Base-by-base conservation (phyloP, 805 yeast species). In the Vanderwaltozyma yarrowii region DNA sequence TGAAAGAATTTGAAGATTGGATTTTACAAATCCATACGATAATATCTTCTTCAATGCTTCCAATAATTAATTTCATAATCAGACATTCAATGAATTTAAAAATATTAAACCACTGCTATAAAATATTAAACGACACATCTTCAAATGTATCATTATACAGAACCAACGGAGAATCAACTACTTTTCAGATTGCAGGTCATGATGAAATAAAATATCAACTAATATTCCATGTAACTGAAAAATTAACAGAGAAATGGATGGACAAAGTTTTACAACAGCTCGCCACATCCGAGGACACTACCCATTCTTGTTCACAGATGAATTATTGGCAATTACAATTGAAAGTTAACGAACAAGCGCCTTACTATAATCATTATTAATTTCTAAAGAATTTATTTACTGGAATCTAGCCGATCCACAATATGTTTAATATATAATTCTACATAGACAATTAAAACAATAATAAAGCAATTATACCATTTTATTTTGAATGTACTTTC, bases 231-330 rank as follows among this genome's bases (percentile, higher is more conserved):
- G 45, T 51, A 3, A 45, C 49, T n/a, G 43, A 48, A 18, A 45
- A 40, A 21, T 33, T 55, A 15, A 50, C 51, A 18, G 47, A 46
- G 20, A 45, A 41, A 33, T 55, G 60, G 60, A 46, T 43, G 21
- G 55, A 53, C 34, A 45, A 37, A 30, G 49, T 51, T 23, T 34
- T 52, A 20, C 45, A 46, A 33, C 52, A 54, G 33, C 31, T 53
- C 16, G 46, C 49, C 33, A 38, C 43, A 9, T 44, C 49, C 19
- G 42, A 49, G 33, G 60, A 53, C 35, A 52, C 50, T 3, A 36
- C 50, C 4, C 39, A 44, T 16, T 42, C 51, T 6, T 49, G 50
- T 18, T 43, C 52, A 26, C 56, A 54, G 32, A 35, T 54, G 31
- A 45, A 46, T 30, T 52, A 47, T 37, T 54, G 58, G 58, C 24